These are phyloP conservation scores for Cymbidium sinense DNA, from an alignment of 106 monocot species.

Conservation along the genomic window DNA sequence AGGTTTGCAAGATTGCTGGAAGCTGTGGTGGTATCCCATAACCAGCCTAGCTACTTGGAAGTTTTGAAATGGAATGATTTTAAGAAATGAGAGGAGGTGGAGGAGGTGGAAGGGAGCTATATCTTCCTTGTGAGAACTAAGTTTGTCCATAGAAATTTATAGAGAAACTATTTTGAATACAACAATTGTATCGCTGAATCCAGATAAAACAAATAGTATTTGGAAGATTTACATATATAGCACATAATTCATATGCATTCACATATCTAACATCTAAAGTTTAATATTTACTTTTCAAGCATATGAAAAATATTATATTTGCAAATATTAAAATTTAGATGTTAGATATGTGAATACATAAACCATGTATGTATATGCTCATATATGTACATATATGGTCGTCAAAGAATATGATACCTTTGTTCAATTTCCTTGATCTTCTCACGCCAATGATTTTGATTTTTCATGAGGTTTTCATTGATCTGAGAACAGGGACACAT, in stretches of 20 bases:
- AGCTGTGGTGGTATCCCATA: neutral
- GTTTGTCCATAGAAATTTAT: neutral
- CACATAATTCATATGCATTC: no score
- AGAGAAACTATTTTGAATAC: neutral
- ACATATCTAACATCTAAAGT: no score
- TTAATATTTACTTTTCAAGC: no score
- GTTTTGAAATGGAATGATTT: neutral
- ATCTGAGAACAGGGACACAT: constrained; percentile 27
- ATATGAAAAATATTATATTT: no score
- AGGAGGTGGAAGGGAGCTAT: neutral
- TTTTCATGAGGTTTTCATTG: constrained; percentile 69
- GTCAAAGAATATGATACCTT: constrained; percentile 39
- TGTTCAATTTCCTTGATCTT: constrained; percentile 69
- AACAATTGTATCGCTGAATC: no score
- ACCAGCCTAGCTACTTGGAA: neutral
- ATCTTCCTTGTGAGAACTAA: neutral
- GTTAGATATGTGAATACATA: no score
- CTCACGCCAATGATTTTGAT: constrained; percentile 57
- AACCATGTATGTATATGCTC: neutral
- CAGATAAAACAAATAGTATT: no score
- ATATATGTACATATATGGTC: neutral
- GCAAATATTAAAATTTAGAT: no score
- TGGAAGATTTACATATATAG: no score
- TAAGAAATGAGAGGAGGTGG: neutral
- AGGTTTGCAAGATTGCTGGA: neutral